These are phyloP conservation scores for Penicillium coprophilum DNA, from an alignment of 495 filamentous ascomycete genomes.

Conservation along the genomic window DNA sequence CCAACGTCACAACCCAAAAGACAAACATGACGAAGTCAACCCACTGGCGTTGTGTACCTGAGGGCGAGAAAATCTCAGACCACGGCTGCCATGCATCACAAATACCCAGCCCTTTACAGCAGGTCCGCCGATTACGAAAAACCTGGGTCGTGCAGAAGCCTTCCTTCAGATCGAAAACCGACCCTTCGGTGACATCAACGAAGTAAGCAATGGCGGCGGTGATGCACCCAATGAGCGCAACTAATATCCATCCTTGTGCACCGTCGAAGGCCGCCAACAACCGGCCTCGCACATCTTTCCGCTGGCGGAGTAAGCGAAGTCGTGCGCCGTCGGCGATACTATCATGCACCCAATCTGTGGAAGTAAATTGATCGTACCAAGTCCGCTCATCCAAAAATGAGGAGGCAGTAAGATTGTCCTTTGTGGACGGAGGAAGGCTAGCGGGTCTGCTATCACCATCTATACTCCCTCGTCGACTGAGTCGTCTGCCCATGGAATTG, in stretches of 20 bases:
- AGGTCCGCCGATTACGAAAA: slow-evolving; percentile 71
- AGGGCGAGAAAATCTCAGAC: slow-evolving; percentile 62
- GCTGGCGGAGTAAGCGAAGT: slow-evolving; percentile 73
- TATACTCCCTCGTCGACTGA: slow-evolving; percentile 48
- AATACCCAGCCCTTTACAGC: slow-evolving; percentile 63
- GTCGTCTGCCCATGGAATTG: slow-evolving; percentile 57
- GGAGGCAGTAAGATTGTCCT: slow-evolving; percentile 50
- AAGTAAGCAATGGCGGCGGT: slow-evolving; percentile 85
- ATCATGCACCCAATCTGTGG: slow-evolving; percentile 98
- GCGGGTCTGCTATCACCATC: slow-evolving; percentile 36
- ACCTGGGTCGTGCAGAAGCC: slow-evolving; percentile 77
- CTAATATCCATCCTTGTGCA: slow-evolving; percentile 91
- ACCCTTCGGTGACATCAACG: slow-evolving; percentile 81
- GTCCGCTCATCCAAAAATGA: slow-evolving; percentile 77
- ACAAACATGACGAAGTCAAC: slow-evolving; percentile 78
- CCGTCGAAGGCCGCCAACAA: slow-evolving; percentile 77
- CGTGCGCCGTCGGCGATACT: slow-evolving; percentile 92
- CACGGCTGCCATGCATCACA: slow-evolving; percentile 77
- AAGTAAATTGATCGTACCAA: slow-evolving; percentile 99
- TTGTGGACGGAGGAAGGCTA: slow-evolving; percentile 55
- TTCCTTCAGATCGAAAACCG: slow-evolving; percentile 85
- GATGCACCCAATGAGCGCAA: slow-evolving; percentile 84
- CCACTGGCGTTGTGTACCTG: slow-evolving; percentile 55
- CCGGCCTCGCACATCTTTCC: slow-evolving; percentile 83
- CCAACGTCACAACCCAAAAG: slow-evolving; percentile 64